phyloP scores from a whole-genome alignment of 495 filamentous ascomycete species.

The Penicillium daleae region DNA sequence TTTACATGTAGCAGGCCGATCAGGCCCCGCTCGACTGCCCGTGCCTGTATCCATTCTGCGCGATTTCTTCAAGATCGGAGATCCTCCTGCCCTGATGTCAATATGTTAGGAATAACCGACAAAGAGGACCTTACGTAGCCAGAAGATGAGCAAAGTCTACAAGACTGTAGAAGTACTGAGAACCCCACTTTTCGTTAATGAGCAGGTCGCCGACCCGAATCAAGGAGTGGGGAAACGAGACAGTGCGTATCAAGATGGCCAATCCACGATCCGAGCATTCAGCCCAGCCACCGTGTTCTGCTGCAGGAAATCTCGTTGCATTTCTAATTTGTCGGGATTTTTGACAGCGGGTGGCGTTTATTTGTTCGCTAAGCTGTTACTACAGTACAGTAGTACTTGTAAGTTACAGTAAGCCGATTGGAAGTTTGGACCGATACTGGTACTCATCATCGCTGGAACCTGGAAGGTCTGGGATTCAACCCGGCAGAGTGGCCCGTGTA shows the following conservation, averaged over 20 bases:
- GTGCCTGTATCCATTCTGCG: not conserved
- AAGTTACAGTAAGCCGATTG: too few relatives aligned
- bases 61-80: not conserved
- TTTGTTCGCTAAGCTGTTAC: not conserved
- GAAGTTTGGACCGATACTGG: not conserved
- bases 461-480: not conserved
- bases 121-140: too few relatives aligned
- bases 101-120: not conserved
- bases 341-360: conserved; percentile 7
- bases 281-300: not conserved
- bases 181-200: not conserved
- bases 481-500: not conserved
- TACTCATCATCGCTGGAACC: not conserved
- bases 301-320: not conserved
- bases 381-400: too few relatives aligned
- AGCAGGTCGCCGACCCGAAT: not conserved
- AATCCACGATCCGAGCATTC: not conserved
- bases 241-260: not conserved
- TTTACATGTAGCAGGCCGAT: not conserved
- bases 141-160: not conserved
- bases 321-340: not conserved
- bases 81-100: not conserved
- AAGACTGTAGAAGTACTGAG: not conserved
- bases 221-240: not conserved
- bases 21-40: not conserved